Base-by-base conservation (phyloP, 139 green algal genomes). In the Pleodorina starrii region DNA sequence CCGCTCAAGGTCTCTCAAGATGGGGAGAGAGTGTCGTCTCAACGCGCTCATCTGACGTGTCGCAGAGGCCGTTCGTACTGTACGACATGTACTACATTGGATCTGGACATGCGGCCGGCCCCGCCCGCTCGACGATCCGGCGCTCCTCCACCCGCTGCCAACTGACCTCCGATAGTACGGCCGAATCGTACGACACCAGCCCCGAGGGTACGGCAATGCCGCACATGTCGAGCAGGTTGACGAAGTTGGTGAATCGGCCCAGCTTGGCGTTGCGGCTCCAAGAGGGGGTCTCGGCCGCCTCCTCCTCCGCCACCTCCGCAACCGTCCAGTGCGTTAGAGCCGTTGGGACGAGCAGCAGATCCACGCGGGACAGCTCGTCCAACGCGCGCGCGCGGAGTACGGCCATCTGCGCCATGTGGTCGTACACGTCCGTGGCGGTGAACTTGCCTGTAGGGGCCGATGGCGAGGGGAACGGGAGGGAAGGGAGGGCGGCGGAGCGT, bases 231-330 rank as follows among this genome's bases (percentile, higher is more conserved):
- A 97, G 73, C 57, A 97, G 92, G 82, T 98, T 98, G 23, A 97
- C 96, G 88, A 98, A 98, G 82, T 98, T 98, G 35, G 96, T 98
- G 90, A 97, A 98, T 23, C 93, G 86, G 21, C 96, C 96, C 40
- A 96, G 90, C 72, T 96, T 96, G 72, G 94, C 95, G 82, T 97
- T 97, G 43, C 90, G 91, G 35, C 27, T 32, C 90, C 94, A 96
- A 2, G 48, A 82, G 21, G 91, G 81, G 25, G 25, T 1, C 1
- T 11, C 12, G 4, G 50, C 48, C 4, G 81, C 42, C 91, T 97
- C 94, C 87, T 96, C 92, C 42, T 80, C 87, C 63, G 81, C 60
- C 9, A 97, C 57, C 72, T 91, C 91, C 72, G 60, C 63, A 60
- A 77, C 71, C 0, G 94, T 96, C 94, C 95, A 98, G 87, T 97